Evolutionary conservation across 176 grass and related monocot genomes (phyloP), one percentile per base, ranked within the genome.

Genomic region (Thalia dealbata): DNA sequence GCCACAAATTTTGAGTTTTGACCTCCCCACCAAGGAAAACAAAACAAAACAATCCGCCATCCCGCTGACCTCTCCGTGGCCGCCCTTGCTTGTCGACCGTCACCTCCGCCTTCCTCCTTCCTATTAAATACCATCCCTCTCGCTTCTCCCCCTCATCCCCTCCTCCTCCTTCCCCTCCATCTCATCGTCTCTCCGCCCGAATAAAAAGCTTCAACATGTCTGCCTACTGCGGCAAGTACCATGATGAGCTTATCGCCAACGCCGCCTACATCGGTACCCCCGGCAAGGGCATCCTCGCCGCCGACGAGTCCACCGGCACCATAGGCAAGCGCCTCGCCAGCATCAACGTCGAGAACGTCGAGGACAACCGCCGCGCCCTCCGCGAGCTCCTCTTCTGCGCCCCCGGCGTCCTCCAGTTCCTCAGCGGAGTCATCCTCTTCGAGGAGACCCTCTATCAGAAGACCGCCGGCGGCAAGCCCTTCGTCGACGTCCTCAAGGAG

Each of bases 371-470:
- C 14, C 55, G 73, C 7, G 56, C 73, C 0, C 73, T 75, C n/a
- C 58, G 73, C 0, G 73, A 75, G 73, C 73, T 75, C 18, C 73
- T 75, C 22, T 75, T 75, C 14, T 75, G 56, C 14, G 3, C 58
- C 22, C 73, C 56, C 45, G 73, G 73, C 19, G 73, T 56, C 41
- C 73, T 75, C 38, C 73, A 63, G 42, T 63, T 29, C 56, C n/a
- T 75, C 58, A 75, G 73, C 16, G 73, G 73, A 18, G 73, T 63
- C n/a, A 75, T 75, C 73, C 58, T 75, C 41, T 75, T 75, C 21
- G 73, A 75, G 32, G 73, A 75, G 73, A 75, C 73, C 52, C 73
- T 75, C 58, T 75, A 75, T 58, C 73, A 75, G 58, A 75, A 75
- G 73, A 75, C 73, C 0, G 41, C 56, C 13, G 21, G 22, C 14